phyloP scores from a whole-genome alignment of 2,329 filamentous ascomycete genomes.

The Hymenoscyphus repandus region DNA sequence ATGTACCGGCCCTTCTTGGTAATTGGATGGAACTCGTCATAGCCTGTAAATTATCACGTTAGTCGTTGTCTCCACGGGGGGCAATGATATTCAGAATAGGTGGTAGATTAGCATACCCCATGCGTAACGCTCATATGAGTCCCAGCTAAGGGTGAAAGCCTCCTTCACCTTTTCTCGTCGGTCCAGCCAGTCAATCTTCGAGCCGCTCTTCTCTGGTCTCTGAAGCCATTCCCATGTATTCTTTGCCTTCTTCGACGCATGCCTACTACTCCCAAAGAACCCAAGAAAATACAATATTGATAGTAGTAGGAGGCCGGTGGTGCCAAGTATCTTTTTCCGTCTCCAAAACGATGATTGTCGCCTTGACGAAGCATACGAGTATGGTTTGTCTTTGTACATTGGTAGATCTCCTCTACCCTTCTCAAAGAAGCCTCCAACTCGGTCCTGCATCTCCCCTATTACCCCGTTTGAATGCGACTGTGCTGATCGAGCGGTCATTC shows the following conservation, averaged over 20 bases:
- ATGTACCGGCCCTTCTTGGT: constrained; percentile 77
- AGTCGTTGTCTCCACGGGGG: constrained; percentile 20
- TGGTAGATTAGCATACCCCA: constrained; percentile 60
- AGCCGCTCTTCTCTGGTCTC: constrained; percentile 40
- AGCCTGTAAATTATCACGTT: constrained; percentile 44
- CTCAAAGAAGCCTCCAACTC: constrained; percentile 61
- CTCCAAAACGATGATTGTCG: constrained; percentile 55
- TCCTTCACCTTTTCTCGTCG: constrained; percentile 79
- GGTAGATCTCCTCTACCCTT: constrained; percentile 57
- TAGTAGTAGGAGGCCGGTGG: constrained; percentile 49
- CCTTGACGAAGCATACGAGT: constrained; percentile 57
- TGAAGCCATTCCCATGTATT: constrained; percentile 54
- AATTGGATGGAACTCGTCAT: constrained; percentile 82
- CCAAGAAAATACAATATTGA: constrained; percentile 66
- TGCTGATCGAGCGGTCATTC: constrained; percentile 37
- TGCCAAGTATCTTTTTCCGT: constrained; percentile 55
- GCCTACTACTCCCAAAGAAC: constrained; percentile 40
- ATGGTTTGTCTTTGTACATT: constrained; percentile 99
- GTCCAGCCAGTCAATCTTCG: constrained; percentile 65
- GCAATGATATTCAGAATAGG: neutral
- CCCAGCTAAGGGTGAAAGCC: constrained; percentile 87
- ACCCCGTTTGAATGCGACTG: constrained; percentile 30
- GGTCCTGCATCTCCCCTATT: constrained; percentile 52
- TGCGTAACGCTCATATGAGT: constrained; percentile 84
- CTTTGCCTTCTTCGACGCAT: constrained; percentile 31